Conservation (phyloP, 2,329 filamentous ascomycete species). For the Pezicula carpinea region DNA sequence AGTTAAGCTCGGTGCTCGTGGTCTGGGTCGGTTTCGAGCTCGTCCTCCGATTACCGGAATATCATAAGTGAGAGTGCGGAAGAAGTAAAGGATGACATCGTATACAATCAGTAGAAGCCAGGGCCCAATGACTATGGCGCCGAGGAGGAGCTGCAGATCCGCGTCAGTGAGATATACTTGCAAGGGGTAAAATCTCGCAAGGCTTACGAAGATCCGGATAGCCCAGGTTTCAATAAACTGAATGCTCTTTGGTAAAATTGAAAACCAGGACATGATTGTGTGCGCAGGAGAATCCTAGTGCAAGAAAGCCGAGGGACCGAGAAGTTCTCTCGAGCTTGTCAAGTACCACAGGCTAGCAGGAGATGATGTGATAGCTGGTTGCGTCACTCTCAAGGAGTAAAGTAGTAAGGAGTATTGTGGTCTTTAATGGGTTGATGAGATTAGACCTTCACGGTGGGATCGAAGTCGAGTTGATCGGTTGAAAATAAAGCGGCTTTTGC, state of each 20-base stretch:
- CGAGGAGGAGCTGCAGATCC: slow-evolving; percentile 51
- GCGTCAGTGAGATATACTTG: slow-evolving; percentile 12
- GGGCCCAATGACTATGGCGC: slow-evolving; percentile 54
- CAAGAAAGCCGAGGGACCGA: too few species aligned
- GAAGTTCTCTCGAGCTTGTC: too few species aligned
- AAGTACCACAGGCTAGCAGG: too few species aligned
- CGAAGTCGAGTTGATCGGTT: not conserved
- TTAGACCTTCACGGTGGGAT: not conserved
- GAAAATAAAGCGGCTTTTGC: not conserved
- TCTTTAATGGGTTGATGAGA: too few species aligned
- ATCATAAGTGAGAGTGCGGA: slow-evolving; percentile 52
- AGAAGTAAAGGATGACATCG: slow-evolving; percentile 58
- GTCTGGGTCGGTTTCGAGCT: slow-evolving; percentile 53
- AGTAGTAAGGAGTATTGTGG: too few species aligned
- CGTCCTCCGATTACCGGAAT: slow-evolving; percentile 56
- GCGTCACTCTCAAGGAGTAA: too few species aligned
- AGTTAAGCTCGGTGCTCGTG: slow-evolving; percentile 56
- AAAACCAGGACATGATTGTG: slow-evolving; percentile 55
- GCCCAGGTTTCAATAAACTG: slow-evolving; percentile 57
- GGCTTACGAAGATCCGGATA: slow-evolving; percentile 55
- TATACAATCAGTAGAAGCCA: slow-evolving; percentile 59
- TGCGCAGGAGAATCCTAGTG: too few species aligned
- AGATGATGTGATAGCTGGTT: too few species aligned
- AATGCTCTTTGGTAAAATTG: slow-evolving; percentile 56
- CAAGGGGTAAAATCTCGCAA: slow-evolving; percentile 4